Percentiles rank a stretch among this genome's conserved stretches.
Evolutionary conservation across 1,284 basidiomycete genomes (phyloP).

Genomic region (Ganoderma lingzhi): DNA sequence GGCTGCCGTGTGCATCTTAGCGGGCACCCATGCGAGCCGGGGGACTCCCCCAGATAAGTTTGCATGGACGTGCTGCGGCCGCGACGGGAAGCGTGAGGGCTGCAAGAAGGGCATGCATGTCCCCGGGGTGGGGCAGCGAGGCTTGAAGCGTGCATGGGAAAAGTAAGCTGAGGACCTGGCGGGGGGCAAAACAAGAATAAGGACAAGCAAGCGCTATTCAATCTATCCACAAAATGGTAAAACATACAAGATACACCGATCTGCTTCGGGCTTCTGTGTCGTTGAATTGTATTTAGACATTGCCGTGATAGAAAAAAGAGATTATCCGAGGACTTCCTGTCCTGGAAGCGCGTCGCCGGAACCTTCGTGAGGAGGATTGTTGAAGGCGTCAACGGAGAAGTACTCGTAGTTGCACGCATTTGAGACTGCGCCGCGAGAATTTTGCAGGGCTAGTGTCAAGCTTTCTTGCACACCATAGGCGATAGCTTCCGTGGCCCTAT

Average conservation of each 20-base stretch:
- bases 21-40: background rate
- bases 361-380: background rate
- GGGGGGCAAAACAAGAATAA: background rate
- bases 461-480: background rate
- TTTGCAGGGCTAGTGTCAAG: background rate
- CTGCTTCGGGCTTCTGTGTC: background rate
- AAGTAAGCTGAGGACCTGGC: background rate
- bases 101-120: constrained; percentile 43
- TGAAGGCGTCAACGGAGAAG: constrained; percentile 1
- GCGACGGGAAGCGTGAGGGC: constrained; percentile 45
- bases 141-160: constrained; percentile 14
- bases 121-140: constrained; percentile 24
- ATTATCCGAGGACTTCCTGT: background rate
- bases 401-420: constrained; percentile 7
- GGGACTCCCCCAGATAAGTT: constrained; percentile 51
- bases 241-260: background rate
- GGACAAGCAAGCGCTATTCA: background rate
- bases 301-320: background rate
- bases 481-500: background rate
- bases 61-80: constrained; percentile 56
- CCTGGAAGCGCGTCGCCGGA: background rate
- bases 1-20: background rate
- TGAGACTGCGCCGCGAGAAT: background rate
- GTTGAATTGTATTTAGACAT: background rate
- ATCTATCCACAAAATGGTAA: background rate